Evolutionary conservation across 2,329 filamentous ascomycete species (phyloP), one percentile per base, ranked within the genome.

Genomic region (Phaeosphaeria sp.): DNA sequence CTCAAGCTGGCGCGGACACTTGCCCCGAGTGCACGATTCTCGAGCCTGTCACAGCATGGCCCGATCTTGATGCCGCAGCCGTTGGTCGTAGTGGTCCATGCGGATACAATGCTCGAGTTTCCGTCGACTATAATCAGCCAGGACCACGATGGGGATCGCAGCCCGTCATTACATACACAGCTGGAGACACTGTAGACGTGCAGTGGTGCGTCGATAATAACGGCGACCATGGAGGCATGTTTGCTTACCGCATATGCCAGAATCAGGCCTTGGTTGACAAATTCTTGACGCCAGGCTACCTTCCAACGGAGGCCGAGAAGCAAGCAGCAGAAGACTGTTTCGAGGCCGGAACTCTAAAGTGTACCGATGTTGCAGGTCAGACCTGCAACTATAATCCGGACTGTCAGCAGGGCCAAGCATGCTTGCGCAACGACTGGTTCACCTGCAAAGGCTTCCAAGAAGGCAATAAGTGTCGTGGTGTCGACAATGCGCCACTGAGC

Each of bases 371-470:
- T 10, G 52, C 47, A 33, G 72, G 72, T 1, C 72, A 75, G 52
- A 65, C 62, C 0, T 75, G 72, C 46, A 68, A 64, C 0, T 75
- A 63, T 52, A 74, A 63, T 49, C 47, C 72, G 5, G 72, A 75
- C 52, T 75, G 72, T 23, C 63, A 67, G 23, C 46, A 59, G 13
- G 72, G 70, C 2, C 67, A 74, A 39, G 50, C 64, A 15, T 74
- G 72, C 62, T 75, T 66, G 65, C 66, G 72, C 25, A 75, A 75
- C 17, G 72, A 74, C 53, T 75, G 72, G 72, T 75, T 75, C 47
- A 72, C 72, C 2, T 75, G 72, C 48, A 67, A 68, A 49, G 72
- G 63, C 3, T 75, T 75, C 58, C 54, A 71, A 17, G 69, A 69
- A 10, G 60, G 60, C 20, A 55, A 59, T 0, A 73, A 67, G 48